Conservation (phyloP, 2,329 filamentous ascomycete species). For the Zalaria obscura region DNA sequence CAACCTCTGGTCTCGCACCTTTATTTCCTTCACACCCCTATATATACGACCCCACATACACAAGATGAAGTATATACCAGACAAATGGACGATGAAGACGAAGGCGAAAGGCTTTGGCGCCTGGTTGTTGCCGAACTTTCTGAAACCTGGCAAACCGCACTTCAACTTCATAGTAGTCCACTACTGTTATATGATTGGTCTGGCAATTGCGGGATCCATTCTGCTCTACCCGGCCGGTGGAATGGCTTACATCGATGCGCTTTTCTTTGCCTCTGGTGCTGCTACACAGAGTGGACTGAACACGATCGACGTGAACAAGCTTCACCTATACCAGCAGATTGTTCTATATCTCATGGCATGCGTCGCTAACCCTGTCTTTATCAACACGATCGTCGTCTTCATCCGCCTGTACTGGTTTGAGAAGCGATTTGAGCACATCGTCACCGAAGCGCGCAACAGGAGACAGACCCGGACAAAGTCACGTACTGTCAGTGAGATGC, state of each 20-base stretch:
- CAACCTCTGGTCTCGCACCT: too few relatives aligned
- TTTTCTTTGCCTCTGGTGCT: slow-evolving; percentile 75
- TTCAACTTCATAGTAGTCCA: slow-evolving; percentile 75
- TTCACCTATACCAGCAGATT: slow-evolving; percentile 38
- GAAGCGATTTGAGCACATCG: slow-evolving; percentile 80
- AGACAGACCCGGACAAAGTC: slow-evolving; percentile 51
- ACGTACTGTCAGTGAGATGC: slow-evolving; percentile 32
- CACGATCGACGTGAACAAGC: slow-evolving; percentile 43
- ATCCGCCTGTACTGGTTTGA: slow-evolving; percentile 96
- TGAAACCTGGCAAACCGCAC: slow-evolving; percentile 34
- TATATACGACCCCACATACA: background rate
- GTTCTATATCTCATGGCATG: slow-evolving; percentile 58
- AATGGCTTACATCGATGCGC: slow-evolving; percentile 68
- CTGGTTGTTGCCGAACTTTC: slow-evolving; percentile 3
- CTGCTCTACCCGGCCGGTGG: slow-evolving; percentile 54
- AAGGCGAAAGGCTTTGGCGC: background rate
- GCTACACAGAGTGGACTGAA: slow-evolving; percentile 92
- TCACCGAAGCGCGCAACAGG: slow-evolving; percentile 53
- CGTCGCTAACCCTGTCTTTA: slow-evolving; percentile 68
- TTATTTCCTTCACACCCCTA: background rate
- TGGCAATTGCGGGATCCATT: slow-evolving; percentile 60
- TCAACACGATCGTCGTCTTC: slow-evolving; percentile 78
- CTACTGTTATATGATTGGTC: slow-evolving; percentile 69
- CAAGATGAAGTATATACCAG: background rate
- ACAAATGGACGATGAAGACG: background rate